Base-by-base conservation (phyloP, 2,329 filamentous ascomycete species). In the Diaporthe caulivora region DNA sequence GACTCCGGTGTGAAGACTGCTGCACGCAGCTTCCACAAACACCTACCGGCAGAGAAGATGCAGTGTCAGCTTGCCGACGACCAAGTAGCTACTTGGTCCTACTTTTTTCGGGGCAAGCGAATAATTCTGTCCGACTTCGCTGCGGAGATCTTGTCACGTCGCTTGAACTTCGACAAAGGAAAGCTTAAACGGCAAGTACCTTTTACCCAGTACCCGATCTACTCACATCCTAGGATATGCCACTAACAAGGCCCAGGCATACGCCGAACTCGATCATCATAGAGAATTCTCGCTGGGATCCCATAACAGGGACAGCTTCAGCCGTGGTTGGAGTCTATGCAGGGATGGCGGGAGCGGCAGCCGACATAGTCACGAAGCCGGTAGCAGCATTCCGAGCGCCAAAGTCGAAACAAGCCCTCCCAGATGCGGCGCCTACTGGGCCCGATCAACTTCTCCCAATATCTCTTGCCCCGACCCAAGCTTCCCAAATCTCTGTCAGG, bases 151-250 rank as follows among this genome's bases (percentile, higher is more conserved):
- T 26, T 62, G 24, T 24, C n/a, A 3, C 58, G 58, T 21, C 24
- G 21, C 44, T 31, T 26, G 26, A 62, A 21, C 11, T 29, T 62
- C 17, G 40, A 62, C 17, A 47, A 47, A 26, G 29, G 21, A 15
- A 62, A 31, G 24, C 15, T 62, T 17, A 62, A 62, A n/a, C 37
- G 17, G 58, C 47, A 47, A 31, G 58, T 47, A 31, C 10, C 10
- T 18, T 1, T n/a, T 17, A 1, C 7, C 10, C 5, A 1, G 2
- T 21, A 21, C 17, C 8, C 2, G 1, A 2, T 17, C 0, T 18
- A 8, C 9, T 13, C 24, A 21, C 2, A 31, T 31, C n/a, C 40
- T 21, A 44, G 34, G 9, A 60, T 24, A 3, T 9, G 10, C n/a
- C 34, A 62, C 40, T 62, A 15, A 62, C 0, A 49, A 0, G 15